Evolutionary conservation across 176 grass and related monocot species (phyloP).

Genomic region (Coix lacrymajobi): DNA sequence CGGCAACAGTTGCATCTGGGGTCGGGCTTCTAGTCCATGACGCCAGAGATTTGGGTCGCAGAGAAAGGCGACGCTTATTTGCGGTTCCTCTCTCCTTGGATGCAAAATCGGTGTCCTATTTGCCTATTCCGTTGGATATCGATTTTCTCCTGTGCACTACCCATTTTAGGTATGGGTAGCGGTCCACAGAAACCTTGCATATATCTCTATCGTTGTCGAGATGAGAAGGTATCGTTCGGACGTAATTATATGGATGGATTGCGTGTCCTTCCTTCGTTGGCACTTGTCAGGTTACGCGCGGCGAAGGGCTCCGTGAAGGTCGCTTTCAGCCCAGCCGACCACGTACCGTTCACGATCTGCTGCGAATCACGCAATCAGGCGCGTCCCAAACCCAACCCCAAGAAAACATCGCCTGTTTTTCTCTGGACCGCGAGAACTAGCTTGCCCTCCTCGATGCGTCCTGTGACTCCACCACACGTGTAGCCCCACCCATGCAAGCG

Average conservation of each 20-base stretch:
- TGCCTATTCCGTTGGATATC: no score
- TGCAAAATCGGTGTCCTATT: no score
- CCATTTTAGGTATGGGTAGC: no score
- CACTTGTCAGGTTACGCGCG: background rate
- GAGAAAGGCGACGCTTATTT: no score
- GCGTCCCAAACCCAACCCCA: background rate
- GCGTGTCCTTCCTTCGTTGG: background rate
- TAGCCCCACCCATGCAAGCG: background rate
- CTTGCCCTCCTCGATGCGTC: background rate
- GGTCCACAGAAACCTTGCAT: no score
- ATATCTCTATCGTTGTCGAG: background rate
- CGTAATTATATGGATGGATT: background rate
- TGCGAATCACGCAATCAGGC: background rate
- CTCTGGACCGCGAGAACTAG: background rate
- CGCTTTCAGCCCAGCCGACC: constrained; percentile 7
- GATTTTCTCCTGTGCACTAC: no score
- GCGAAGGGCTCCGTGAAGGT: background rate
- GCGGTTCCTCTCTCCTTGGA: no score
- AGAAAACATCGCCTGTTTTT: background rate
- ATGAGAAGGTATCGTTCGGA: background rate
- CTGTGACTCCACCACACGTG: constrained; percentile 9
- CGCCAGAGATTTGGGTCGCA: no score
- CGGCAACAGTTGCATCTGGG: no score
- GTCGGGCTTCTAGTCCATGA: no score
- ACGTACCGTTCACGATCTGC: background rate